A percentile compares a stretch with the other conserved stretches of the same genome.
Conservation (phyloP, 1,284 basidiomycete species). For the Microbotryum scabiosae region DNA sequence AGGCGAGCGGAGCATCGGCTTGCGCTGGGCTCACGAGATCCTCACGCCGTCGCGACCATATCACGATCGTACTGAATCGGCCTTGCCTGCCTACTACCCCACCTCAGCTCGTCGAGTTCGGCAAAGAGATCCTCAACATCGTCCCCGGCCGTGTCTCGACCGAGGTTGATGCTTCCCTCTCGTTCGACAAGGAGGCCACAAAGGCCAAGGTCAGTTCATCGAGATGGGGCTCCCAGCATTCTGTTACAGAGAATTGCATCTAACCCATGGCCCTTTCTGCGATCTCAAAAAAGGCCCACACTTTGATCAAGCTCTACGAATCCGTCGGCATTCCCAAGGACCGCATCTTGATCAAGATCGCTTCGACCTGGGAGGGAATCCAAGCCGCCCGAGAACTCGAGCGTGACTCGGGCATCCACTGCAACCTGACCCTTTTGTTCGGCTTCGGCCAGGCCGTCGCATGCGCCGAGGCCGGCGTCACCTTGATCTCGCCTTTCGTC, state of each 20-base stretch:
- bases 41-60: not conserved
- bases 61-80: too few species aligned
- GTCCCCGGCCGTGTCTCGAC: constrained; percentile 98
- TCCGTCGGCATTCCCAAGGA: constrained; percentile 84
- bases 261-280: constrained; percentile 12
- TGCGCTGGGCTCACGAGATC: not conserved
- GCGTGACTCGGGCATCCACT: constrained; percentile 83
- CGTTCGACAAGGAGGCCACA: constrained; percentile 88
- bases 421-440: constrained; percentile 97
- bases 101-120: constrained; percentile 83
- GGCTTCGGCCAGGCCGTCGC: constrained; percentile 98
- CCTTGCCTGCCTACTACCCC: too few species aligned
- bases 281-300: too few species aligned
- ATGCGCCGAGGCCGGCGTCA: constrained; percentile 94
- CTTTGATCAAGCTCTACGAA: constrained; percentile 90
- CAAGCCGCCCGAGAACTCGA: constrained; percentile 96
- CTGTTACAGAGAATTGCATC: constrained; percentile 11
- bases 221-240: not conserved
- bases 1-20: not conserved
- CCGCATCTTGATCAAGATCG: constrained; percentile 95
- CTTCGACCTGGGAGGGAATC: constrained; percentile 99
- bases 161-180: constrained; percentile 94
- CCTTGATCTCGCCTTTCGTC: constrained; percentile 98
- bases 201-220: constrained; percentile 60
- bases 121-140: constrained; percentile 86